Evolutionary conservation across 2,329 filamentous ascomycete genomes (phyloP), one percentile per base, ranked within the genome.

Genomic region (Biscogniauxia mediterranea): DNA sequence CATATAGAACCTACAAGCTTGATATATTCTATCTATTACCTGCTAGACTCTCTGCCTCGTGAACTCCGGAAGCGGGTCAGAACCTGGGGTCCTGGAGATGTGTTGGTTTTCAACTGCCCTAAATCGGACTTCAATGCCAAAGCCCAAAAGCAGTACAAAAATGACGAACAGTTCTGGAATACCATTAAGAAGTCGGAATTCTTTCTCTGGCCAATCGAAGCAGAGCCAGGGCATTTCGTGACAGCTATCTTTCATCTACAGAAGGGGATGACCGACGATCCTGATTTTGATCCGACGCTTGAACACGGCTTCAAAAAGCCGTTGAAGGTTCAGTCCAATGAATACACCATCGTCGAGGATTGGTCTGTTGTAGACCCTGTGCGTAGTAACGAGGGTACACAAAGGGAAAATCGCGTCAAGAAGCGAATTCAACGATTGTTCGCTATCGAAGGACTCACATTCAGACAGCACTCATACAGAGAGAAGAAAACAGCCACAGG

Each of bases 321-420:
- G 38, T 19, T 13, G 51, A 26, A 26, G 23, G 20, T 55, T 15
- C 19, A 19, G 26, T 52, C 52, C 26, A 17, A 20, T 11, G 20
- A 46, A 7, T 62, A 52, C 17, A 19, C 8, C 20, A 23, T 55
- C 26, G 57, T 66, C 13, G 55, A 57, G 1, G 51, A 15, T 6
- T 66, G 61, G 64, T 64, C 60, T 5, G 51, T 64, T n/a, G 58
- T 66, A 21, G 64, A 66, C 54, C 19, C 54, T 13, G 28, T 59
- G 56, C 54, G 64, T 7, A 52, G 55, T 19, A 7, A n/a, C 8
- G 15, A 15, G 20, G 59, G 50, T 4, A 23, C 3, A 32, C 5
- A 21, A 2, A 62, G 59, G 50, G 52, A 59, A 13, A 6, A 11
- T 4, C 59, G 57, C 4, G 56, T 64, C n/a, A 55, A 2, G 51